Conservation (phyloP, 169 alveolate genomes). For the Eimeria sp. region DNA sequence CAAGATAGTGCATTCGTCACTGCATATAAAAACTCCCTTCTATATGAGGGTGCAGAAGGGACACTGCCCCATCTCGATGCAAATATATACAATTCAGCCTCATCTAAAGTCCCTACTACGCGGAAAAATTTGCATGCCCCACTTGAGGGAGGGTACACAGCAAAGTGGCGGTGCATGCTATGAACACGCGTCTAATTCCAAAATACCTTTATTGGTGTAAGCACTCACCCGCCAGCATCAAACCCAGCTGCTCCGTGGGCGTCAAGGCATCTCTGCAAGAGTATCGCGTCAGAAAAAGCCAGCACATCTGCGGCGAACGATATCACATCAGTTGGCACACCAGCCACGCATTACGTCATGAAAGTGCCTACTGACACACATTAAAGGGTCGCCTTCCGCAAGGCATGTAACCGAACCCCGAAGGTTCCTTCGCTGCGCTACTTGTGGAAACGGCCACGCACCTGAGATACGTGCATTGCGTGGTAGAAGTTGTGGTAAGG, state of each 20-base stretch:
- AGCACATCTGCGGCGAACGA: conserved; percentile 73
- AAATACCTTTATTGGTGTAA: neutral
- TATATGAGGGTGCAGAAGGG: neutral
- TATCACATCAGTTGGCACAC: neutral
- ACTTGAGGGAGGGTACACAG: neutral
- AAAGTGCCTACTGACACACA: neutral
- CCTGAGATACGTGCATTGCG: conserved; percentile 83
- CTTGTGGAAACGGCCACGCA: neutral
- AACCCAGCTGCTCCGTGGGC: conserved; percentile 76
- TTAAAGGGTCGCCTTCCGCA: neutral
- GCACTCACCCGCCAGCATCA: conserved; percentile 79
- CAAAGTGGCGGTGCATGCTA: neutral
- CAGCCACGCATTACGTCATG: neutral
- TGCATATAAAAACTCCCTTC: neutral
- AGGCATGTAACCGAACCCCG: neutral
- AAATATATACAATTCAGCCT: neutral
- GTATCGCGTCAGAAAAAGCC: conserved; percentile 78
- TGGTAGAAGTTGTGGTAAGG: conserved; percentile 84
- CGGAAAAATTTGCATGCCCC: neutral
- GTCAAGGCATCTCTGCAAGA: conserved; percentile 70
- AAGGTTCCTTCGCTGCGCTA: neutral
- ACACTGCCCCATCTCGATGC: neutral
- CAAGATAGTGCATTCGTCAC: neutral
- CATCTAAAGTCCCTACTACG: neutral
- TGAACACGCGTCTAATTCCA: neutral